phyloP scores from a whole-genome alignment of 2,329 filamentous ascomycete species.

The Aspergillus sp. region DNA sequence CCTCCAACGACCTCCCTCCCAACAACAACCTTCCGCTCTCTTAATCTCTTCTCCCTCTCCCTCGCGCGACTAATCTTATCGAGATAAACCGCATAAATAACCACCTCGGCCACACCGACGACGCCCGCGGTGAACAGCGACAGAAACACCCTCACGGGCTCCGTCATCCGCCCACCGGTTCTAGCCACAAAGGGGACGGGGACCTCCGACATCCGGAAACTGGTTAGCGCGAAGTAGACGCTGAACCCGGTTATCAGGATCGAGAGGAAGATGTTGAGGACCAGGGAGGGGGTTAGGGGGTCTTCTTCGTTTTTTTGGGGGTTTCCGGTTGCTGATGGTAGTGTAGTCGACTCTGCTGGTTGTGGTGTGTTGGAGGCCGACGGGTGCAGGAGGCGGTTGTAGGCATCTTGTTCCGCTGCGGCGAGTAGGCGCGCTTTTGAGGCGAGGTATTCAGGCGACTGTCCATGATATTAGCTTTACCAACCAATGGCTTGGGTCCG shows the following conservation, averaged over 20 bases:
- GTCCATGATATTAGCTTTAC: constrained; percentile 6
- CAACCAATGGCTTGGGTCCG: not conserved
- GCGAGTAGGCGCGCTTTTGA: constrained; percentile 77
- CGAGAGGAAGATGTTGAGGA: constrained; percentile 82
- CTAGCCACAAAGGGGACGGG: constrained; percentile 14
- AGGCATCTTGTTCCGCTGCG: constrained; percentile 72
- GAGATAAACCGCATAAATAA: constrained; percentile 39
- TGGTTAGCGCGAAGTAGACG: constrained; percentile 35
- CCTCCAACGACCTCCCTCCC: constrained; percentile 11
- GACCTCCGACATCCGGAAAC: constrained; percentile 27
- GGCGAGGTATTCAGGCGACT: constrained; percentile 75
- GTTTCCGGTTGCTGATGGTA: constrained; percentile 46
- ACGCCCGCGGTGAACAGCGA: constrained; percentile 31
- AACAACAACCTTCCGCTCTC: constrained; percentile 32
- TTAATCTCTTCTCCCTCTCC: constrained; percentile 26
- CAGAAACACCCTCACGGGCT: constrained; percentile 31
- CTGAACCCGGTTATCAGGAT: constrained; percentile 57
- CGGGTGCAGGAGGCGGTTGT: constrained; percentile 69
- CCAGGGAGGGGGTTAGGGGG: constrained; percentile 48
- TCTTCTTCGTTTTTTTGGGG: constrained; percentile 35
- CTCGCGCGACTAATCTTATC: constrained; percentile 33
- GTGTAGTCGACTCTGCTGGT: constrained; percentile 44
- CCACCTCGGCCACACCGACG: constrained; percentile 39
- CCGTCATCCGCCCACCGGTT: constrained; percentile 10
- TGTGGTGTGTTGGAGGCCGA: constrained; percentile 42